Percentiles rank a stretch among this genome's conserved stretches.
phyloP scores from a whole-genome alignment of 768 basidiomycete species.

The Suillus spraguei region DNA sequence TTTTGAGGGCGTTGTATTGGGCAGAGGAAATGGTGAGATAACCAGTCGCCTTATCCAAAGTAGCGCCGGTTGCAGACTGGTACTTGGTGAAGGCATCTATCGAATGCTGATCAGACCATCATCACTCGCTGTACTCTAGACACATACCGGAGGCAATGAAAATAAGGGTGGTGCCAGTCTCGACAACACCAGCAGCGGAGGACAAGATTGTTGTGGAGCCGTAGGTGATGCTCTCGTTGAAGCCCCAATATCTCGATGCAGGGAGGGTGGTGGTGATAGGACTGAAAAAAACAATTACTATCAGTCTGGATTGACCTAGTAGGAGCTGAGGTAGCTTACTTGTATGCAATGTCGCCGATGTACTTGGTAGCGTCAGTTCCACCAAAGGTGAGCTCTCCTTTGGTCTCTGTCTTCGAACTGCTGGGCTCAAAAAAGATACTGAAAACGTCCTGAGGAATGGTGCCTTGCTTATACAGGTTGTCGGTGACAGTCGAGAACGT shows the following conservation, averaged over 20 bases:
- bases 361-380: slow-evolving; percentile 26
- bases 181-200: slow-evolving; percentile 56
- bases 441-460: slow-evolving; percentile 43
- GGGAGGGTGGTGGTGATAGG: slow-evolving; percentile 50
- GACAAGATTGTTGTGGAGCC: slow-evolving; percentile 48
- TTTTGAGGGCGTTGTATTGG: slow-evolving; percentile 12
- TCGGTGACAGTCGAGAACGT: slow-evolving; percentile 59
- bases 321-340: slow-evolving; percentile 30
- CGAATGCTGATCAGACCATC: background rate
- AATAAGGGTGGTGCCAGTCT: slow-evolving; percentile 60
- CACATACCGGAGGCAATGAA: slow-evolving; percentile 43
- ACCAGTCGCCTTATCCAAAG: slow-evolving; percentile 17
- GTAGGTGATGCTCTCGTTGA: slow-evolving; percentile 56
- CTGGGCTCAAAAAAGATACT: slow-evolving; percentile 57
- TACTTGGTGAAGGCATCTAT: slow-evolving; percentile 33
- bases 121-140: background rate
- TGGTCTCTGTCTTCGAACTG: slow-evolving; percentile 25
- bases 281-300: slow-evolving; percentile 25
- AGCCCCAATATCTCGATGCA: slow-evolving; percentile 57
- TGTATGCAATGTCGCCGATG: slow-evolving; percentile 43
- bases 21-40: slow-evolving; percentile 15
- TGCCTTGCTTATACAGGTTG: slow-evolving; percentile 46
- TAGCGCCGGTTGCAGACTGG: slow-evolving; percentile 15
- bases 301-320: background rate
- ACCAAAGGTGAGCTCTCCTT: slow-evolving; percentile 61